Base-by-base conservation (phyloP, 2,329 filamentous ascomycete genomes). In the Pestalotiopsis sp. region DNA sequence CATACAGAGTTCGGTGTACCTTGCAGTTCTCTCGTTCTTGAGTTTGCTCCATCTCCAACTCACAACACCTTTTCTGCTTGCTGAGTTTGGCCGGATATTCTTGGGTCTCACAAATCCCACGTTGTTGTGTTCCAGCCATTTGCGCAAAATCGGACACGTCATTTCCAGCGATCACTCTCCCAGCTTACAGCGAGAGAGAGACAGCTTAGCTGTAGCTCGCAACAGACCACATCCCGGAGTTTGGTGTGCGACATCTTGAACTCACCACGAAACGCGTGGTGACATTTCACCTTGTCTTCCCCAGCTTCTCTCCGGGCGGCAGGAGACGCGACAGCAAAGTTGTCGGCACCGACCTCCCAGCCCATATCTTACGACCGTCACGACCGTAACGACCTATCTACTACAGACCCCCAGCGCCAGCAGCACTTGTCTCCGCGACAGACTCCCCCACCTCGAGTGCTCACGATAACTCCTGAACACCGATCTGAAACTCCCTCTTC, bases 331-430 rank as follows among this genome's bases (percentile, higher is more conserved):
- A 78, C 80, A 80, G 83, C 82, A 81, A 83, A 82, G 78, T 82
- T 84, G 84, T 82, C 83, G 74, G 80, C 78, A 77, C 79, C 77
- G 79, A 81, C 75, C 68, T 75, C 80, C 72, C 75, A 78, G 64
- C 76, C 77, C 61, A 75, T 77, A 73, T 78, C 78, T 86, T 77
- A 86, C 83, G 85, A 87, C 85, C 82, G 82, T 84, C 81, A 87
- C 87, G 85, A 87, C 77, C 80, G 75, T 80, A 78, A 87, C 84
- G 84, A 84, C 76, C 79, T 81, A 75, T 77, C 77, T 68, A 72
- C 80, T 70, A 72, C 75, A 74, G 75, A 78, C 69, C 77, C 73
- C 72, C 82, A 83, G 82, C 82, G 81, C 78, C 83, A 83, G 81
- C 81, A 82, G 74, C 77, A 70, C 72, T 77, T 68, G 72, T 73